Conservation (phyloP, 1,284 basidiomycete genomes). For the Lentinula novae-zelandiae region DNA sequence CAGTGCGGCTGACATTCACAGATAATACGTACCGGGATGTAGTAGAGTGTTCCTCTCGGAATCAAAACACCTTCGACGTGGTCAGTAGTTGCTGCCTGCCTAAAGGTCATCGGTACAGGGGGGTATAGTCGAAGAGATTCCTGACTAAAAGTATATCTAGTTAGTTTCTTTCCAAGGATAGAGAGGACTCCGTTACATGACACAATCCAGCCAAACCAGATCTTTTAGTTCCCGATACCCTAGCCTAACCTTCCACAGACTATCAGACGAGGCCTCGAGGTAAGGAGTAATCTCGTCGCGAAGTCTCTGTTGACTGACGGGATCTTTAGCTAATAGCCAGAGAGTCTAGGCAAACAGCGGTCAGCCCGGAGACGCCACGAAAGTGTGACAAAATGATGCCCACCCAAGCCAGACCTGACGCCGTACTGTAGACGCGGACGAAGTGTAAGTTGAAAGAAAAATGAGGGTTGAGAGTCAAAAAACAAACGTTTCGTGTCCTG, state of each 20-base stretch:
- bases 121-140: slow-evolving; percentile 40
- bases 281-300: slow-evolving; percentile 38
- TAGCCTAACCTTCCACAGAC: not conserved
- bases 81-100: slow-evolving; percentile 37
- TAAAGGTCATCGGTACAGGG: slow-evolving; percentile 44
- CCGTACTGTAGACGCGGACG: not conserved
- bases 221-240: slow-evolving; percentile 42
- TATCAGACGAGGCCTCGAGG: slow-evolving; percentile 29
- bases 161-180: not conserved
- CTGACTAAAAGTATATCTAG: slow-evolving; percentile 19
- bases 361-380: not conserved
- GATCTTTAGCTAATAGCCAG: slow-evolving; percentile 34
- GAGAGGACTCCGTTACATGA: slow-evolving; percentile 33
- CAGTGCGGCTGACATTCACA: not conserved
- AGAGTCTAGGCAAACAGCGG: slow-evolving; percentile 27
- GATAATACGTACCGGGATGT: slow-evolving; percentile 36
- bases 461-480: not conserved
- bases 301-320: slow-evolving; percentile 35
- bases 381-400: not conserved
- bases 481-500: slow-evolving; percentile 51
- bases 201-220: slow-evolving; percentile 42
- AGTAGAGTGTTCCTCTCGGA: slow-evolving; percentile 43
- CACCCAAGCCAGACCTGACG: slow-evolving; percentile 26
- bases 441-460: not conserved
- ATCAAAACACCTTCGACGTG: slow-evolving; percentile 42